These are phyloP conservation scores for Dimocarpus longan DNA, from an alignment of 345 rosid species.

Conservation along the genomic window DNA sequence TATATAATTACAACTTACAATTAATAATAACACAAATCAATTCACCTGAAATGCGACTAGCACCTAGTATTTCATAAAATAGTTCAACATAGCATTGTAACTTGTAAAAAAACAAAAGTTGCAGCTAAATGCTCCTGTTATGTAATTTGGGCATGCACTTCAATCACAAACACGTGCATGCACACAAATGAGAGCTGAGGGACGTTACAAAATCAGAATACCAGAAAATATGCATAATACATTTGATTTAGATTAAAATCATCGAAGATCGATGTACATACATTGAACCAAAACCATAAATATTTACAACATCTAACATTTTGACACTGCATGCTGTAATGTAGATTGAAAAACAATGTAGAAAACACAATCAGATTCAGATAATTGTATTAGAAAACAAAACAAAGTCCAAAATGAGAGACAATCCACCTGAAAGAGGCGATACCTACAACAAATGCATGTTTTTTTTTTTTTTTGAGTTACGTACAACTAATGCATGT, in stretches of 20 bases:
- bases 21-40: not conserved
- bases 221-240: too few species aligned
- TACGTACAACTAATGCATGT: conserved; percentile 25
- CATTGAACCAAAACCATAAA: not conserved
- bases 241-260: too few species aligned
- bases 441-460: conserved; percentile 22
- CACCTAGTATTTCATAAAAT: not conserved
- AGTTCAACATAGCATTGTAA: too few species aligned
- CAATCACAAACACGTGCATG: not conserved
- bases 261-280: not conserved
- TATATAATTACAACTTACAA: not conserved
- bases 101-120: too few species aligned
- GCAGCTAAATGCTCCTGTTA: too few species aligned
- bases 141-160: not conserved
- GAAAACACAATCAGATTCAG: not conserved
- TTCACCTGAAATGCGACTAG: conserved; percentile 4
- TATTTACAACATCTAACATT: too few species aligned
- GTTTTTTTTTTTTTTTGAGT: not conserved
- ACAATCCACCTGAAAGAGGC: conserved; percentile 21
- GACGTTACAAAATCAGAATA: not conserved
- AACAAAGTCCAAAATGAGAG: not conserved
- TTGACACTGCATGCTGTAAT: too few species aligned
- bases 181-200: not conserved
- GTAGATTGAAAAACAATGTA: too few species aligned
- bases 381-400: not conserved